Evolutionary conservation across 2,329 filamentous ascomycete species (phyloP).

Genomic region (Alternaria ventricosa): DNA sequence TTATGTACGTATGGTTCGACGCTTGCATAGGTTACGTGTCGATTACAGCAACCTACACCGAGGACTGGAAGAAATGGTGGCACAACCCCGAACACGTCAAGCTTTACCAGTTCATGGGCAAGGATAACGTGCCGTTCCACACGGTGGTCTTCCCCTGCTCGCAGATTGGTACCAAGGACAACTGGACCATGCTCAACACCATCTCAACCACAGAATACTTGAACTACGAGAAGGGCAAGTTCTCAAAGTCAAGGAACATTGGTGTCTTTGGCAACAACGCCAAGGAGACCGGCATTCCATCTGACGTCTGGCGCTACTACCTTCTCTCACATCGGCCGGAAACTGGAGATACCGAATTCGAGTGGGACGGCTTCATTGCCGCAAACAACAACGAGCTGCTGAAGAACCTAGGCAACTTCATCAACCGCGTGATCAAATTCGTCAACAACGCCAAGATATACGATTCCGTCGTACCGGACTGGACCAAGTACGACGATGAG

Average conservation of each 20-base stretch:
- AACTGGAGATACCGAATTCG: slow-evolving; percentile 85
- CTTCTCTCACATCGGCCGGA: slow-evolving; percentile 85
- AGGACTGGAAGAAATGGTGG: slow-evolving; percentile 95
- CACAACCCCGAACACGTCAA: slow-evolving; percentile 84
- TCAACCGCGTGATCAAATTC: slow-evolving; percentile 68
- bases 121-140: slow-evolving; percentile 88
- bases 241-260: slow-evolving; percentile 87
- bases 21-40: slow-evolving; percentile 95
- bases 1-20: slow-evolving; percentile 94
- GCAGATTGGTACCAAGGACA: slow-evolving; percentile 81
- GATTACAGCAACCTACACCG: slow-evolving; percentile 88
- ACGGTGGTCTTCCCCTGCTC: slow-evolving; percentile 90
- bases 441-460: slow-evolving; percentile 77
- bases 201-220: slow-evolving; percentile 82
- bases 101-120: slow-evolving; percentile 92
- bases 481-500: slow-evolving; percentile 60
- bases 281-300: slow-evolving; percentile 80
- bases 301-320: slow-evolving; percentile 94
- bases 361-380: slow-evolving; percentile 83
- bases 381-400: slow-evolving; percentile 90
- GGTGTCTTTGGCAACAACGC: slow-evolving; percentile 93
- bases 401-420: slow-evolving; percentile 70
- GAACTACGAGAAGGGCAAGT: slow-evolving; percentile 66
- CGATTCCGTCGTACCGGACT: slow-evolving; percentile 71
- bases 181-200: slow-evolving; percentile 89